These are phyloP conservation scores for Pulveroboletus sp. DNA, from an alignment of 768 basidiomycete genomes.

Conservation along the genomic window DNA sequence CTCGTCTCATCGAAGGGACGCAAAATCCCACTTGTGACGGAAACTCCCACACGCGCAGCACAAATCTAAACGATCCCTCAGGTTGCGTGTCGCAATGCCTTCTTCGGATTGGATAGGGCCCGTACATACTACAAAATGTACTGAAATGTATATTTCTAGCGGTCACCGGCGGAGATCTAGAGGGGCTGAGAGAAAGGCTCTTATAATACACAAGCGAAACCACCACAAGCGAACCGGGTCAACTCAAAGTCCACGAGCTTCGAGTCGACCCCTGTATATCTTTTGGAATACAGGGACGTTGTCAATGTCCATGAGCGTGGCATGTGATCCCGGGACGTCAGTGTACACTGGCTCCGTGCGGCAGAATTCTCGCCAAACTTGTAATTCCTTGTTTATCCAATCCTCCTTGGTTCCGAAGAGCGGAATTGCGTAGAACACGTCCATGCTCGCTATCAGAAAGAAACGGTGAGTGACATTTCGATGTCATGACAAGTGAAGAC, in stretches of 20 bases:
- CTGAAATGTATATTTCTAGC: no score
- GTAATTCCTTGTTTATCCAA: constrained; percentile 20
- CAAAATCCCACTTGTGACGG: no score
- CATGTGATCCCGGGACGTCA: constrained; percentile 20
- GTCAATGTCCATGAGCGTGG: constrained; percentile 23
- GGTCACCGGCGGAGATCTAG: no score
- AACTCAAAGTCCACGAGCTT: constrained; percentile 3
- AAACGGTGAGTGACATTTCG: not conserved
- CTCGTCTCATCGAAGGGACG: no score
- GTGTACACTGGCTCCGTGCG: constrained; percentile 12
- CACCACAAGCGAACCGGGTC: not conserved
- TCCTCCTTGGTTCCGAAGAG: constrained; percentile 15
- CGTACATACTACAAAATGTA: no score
- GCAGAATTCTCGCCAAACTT: constrained; percentile 15
- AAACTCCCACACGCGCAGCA: no score
- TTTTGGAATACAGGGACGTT: constrained; percentile 23
- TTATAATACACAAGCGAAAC: no score
- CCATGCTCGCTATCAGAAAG: constrained; percentile 9
- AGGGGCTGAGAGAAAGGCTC: no score
- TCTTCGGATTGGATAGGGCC: no score
- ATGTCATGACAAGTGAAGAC: not conserved
- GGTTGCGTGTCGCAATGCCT: no score
- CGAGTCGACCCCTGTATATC: constrained; percentile 19
- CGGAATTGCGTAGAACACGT: constrained; percentile 18
- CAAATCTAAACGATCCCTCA: no score